Evolutionary conservation across 140 eudicot genomes (phyloP), one percentile per base, ranked within the genome.

Genomic region (Flaveria floridana): DNA sequence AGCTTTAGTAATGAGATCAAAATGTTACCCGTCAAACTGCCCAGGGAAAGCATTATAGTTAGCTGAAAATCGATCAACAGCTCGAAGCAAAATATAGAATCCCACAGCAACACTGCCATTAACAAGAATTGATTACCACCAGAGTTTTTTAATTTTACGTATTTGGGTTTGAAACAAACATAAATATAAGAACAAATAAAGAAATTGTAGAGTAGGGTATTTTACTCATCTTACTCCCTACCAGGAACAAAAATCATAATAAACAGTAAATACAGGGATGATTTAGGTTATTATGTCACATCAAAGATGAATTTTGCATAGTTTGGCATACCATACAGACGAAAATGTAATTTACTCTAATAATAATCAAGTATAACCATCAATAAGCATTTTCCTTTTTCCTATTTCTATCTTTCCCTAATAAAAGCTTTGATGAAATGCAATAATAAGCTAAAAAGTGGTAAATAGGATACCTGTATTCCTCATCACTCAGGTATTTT

Each of bases 11-110:
- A 16, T 41, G 70, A 64, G 3, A 69, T 52, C 53, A 6, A 72
- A 63, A 30, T 11, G 51, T 78, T 90, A 94, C 99, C 97, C 97
- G 72, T 94, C 96, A 78, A 88, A 88, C 82, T 90, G 97, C 69
- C 99, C 99, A 14, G 99, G 99, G 57, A 94, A 94, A 71, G 85
- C 71, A 26, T 90, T 90, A 73, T 85, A 94, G 86, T 94, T 90
- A 56, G 96, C 88, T 28, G 84, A 79, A 82, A 79, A 90, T 42
- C 95, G 96, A 72, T 94, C 99, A 53, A 87, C 99, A 12, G 99
- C 99, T 77, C 97, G 89, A 65, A 94, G 90, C 74, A 94, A 86
- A 69, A 90, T 79, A 78, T 94, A 90, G 51, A 94, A 88, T 70
- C 99, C 97, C 62, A 83, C 92, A 44, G 99, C 97, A 56, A 80